Base-by-base conservation (phyloP, 179 eudicot species). In the Nepenthes alata region DNA sequence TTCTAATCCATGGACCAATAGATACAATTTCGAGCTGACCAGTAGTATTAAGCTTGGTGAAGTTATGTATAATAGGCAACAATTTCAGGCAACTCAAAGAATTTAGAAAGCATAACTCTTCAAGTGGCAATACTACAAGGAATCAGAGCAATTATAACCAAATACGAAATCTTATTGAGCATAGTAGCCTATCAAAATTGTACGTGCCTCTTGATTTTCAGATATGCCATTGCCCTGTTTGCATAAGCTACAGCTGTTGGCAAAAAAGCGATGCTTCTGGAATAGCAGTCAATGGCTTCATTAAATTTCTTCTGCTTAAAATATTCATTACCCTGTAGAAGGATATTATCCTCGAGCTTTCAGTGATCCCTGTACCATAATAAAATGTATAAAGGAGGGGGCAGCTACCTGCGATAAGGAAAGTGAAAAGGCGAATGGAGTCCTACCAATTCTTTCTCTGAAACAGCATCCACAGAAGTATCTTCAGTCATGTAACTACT, bases 181-280 rank as follows among this genome's bases (percentile, higher is more conserved):
- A n/a, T 0, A 49, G 12, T 3, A 49, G 14, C 13, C 6, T n/a
- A n/a, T n/a, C 9, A 49, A 11, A 10, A 3, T 49, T n/a, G 6
- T 49, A 10, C 76, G 72, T 65, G 70, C 99, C 97, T 87, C 70
- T 58, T 87, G 37, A 87, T 73, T 77, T 90, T 94, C 35, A 94
- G 80, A 78, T 85, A 94, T 53, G 94, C 91, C 99, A 94, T 94
- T 59, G 99, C 99, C 68, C 99, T 85, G 73, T 94, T 94, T 53
- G 95, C 99, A 77, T 85, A 84, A 63, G 96, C 91, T 54, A 94
- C 96, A 72, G 97, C 91, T 50, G 96, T 83, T 55, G 97, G 99
- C 36, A 89, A 94, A 45, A 94, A 68, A 15, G 91, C 99, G 61
- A 94, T 84, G 80, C 99, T 94, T 72, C 95, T 80, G 47, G 96